Evolutionary conservation across 23 red algal species (phyloP).

Genomic region (Gracilaria caudata): DNA sequence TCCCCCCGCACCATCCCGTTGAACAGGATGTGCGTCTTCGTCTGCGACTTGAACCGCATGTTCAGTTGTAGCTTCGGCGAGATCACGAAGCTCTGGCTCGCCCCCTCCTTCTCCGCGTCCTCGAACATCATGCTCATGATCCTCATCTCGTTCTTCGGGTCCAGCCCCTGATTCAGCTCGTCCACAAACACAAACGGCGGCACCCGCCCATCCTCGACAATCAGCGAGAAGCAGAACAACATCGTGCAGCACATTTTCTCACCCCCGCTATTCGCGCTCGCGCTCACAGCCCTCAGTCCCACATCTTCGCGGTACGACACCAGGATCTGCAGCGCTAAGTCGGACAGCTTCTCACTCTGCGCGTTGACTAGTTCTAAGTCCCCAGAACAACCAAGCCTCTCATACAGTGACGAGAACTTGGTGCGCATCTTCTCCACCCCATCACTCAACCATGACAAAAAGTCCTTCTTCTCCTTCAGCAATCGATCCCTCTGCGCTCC

Average conservation of each 20-base stretch:
- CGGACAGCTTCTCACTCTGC: slow-evolving; percentile 56
- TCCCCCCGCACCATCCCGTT: slow-evolving; percentile 81
- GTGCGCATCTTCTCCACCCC: slow-evolving; percentile 58
- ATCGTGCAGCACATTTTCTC: slow-evolving; percentile 99
- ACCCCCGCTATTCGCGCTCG: slow-evolving; percentile 81
- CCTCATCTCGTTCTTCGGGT: slow-evolving; percentile 83
- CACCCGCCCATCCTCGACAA: slow-evolving; percentile 54
- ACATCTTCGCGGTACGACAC: slow-evolving; percentile 88
- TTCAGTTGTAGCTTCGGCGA: slow-evolving; percentile 91
- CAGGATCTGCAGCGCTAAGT: slow-evolving; percentile 78
- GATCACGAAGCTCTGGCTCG: slow-evolving; percentile 88
- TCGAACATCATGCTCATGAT: slow-evolving; percentile 95
- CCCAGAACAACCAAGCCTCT: slow-evolving; percentile 80
- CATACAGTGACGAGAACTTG: slow-evolving; percentile 75
- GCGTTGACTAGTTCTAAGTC: slow-evolving; percentile 70
- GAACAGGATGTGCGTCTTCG: slow-evolving; percentile 85
- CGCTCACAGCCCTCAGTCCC: slow-evolving; percentile 67
- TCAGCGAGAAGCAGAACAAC: slow-evolving; percentile 77
- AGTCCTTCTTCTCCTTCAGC: slow-evolving; percentile 34
- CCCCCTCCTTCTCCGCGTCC: slow-evolving; percentile 51
- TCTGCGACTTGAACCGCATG: slow-evolving; percentile 63
- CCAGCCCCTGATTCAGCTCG: slow-evolving; percentile 99
- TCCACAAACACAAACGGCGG: slow-evolving; percentile 93
- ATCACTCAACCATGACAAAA: slow-evolving; percentile 55
- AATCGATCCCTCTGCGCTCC: slow-evolving; percentile 10